A percentile compares a stretch with the other conserved stretches of the same genome.
Conservation (phyloP, 1,139 yeast genomes). For the Candida anutae region DNA sequence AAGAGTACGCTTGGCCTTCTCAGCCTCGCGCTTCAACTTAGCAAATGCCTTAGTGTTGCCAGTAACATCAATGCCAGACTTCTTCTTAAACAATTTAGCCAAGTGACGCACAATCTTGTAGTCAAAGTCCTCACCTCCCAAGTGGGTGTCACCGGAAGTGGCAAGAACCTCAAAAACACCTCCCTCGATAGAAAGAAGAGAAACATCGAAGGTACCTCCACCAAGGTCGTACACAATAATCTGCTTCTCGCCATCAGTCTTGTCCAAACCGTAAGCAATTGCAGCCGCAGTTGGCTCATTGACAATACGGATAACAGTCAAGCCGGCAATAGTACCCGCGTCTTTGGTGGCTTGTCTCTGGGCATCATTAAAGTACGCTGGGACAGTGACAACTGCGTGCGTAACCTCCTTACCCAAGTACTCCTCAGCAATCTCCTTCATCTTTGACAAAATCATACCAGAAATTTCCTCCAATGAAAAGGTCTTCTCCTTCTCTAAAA, state of each 20-base stretch:
- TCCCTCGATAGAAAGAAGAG: constrained; percentile 43
- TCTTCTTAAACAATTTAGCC: constrained; percentile 79
- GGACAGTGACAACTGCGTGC: constrained; percentile 94
- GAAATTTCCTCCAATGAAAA: constrained; percentile 89
- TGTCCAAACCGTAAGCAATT: constrained; percentile 93
- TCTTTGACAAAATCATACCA: constrained; percentile 84
- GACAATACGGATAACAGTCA: constrained; percentile 88
- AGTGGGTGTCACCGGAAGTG: constrained; percentile 49
- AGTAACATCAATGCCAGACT: constrained; percentile 70
- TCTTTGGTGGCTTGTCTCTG: constrained; percentile 98
- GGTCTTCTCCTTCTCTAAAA: constrained; percentile 49
- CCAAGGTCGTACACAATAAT: constrained; percentile 46
- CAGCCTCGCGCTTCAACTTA: constrained; percentile 91
- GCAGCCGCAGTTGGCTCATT: constrained; percentile 99
- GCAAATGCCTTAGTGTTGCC: constrained; percentile 74
- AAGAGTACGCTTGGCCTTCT: constrained; percentile 91
- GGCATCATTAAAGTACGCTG: constrained; percentile 97
- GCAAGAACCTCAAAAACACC: constrained; percentile 48
- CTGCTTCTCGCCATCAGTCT: constrained; percentile 47
- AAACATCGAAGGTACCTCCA: constrained; percentile 51
- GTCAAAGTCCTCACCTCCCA: constrained; percentile 92
- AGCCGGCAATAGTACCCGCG: constrained; percentile 95
- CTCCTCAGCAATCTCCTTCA: constrained; percentile 91
- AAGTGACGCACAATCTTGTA: constrained; percentile 82
- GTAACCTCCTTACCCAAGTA: constrained; percentile 84